Evolutionary conservation across 2,329 filamentous ascomycete genomes (phyloP), one percentile per base, ranked within the genome.

Genomic region (Huntiella savannae): DNA sequence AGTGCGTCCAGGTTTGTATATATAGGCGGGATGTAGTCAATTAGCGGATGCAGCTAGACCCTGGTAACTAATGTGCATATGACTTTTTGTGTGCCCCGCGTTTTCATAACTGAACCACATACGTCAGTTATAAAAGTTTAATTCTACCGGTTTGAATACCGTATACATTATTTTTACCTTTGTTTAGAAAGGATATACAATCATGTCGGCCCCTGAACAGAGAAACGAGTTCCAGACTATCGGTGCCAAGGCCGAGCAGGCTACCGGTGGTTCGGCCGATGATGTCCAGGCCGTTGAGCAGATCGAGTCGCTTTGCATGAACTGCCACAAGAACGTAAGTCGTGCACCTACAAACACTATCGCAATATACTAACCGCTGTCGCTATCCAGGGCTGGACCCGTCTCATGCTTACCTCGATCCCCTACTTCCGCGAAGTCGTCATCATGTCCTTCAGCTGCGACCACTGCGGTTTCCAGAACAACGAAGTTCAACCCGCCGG

Each of bases 371-470:
- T 54, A 50, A 57, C 54, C 34, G 4, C 11, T 28, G 4, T 28
- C 40, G 19, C 7, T 28, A 3, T 41, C 8, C 35, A 92, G 82
- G 91, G 91, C 56, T 74, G 68, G 1, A 98, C 91, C 11, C 75
- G 80, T 49, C 73, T 98, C 16, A 76, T 98, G 38, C 76, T 98
- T 46, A 93, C 92, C 12, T 77, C 77, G 53, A 95, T 98, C 47
- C 91, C 91, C 12, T 96, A 85, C 70, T 98, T 98, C 69, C 85
- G 86, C 65, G 88, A 98, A 62, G 79, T 98, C 52, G 85, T 98
- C 56, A 75, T 98, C 62, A 94, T 95, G 79, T 96, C 88, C 52
- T 98, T 98, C 63, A 74, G 75, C 53, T 98, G 91, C 68, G 77
- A 84, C 4, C 76, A 95, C 63, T 98, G 91, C 66, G 69, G 77